Conservation (phyloP, 140 eudicot species). For the Bidens hawaiensis region DNA sequence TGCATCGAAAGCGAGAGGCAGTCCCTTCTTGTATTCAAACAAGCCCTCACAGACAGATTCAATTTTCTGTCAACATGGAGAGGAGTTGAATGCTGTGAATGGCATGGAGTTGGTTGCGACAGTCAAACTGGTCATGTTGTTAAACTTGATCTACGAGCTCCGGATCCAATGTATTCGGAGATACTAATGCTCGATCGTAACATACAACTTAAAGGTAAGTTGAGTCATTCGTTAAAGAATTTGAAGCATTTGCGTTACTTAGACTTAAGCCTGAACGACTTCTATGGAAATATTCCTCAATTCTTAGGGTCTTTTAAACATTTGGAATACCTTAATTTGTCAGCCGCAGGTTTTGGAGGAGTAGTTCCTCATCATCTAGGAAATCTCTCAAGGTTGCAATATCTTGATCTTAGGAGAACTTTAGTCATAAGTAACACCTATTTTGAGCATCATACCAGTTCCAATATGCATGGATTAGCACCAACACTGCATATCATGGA, state of each 20-base stretch:
- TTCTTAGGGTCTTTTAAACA: slow-evolving; percentile 1
- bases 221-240: neutral
- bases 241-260: slow-evolving; percentile 8
- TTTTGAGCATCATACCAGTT: no score
- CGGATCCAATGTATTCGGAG: no score
- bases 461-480: no score
- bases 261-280: slow-evolving; percentile 3
- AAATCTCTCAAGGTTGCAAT: no score
- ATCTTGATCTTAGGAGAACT: slow-evolving; percentile 10
- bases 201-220: neutral
- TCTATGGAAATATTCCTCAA: slow-evolving; percentile 1
- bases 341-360: neutral
- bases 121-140: slow-evolving; percentile 6
- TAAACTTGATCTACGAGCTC: slow-evolving; percentile 13
- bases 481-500: no score
- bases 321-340: slow-evolving; percentile 5
- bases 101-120: slow-evolving; percentile 4
- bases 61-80: slow-evolving; percentile 10
- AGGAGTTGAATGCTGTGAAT: slow-evolving; percentile 6
- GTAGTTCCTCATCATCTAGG: no score
- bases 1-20: neutral
- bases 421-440: no score
- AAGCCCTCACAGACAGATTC: neutral
- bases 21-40: slow-evolving; percentile 7
- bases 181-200: no score